Conservation (phyloP, 345 rosid species). For the Geranium brycei region DNA sequence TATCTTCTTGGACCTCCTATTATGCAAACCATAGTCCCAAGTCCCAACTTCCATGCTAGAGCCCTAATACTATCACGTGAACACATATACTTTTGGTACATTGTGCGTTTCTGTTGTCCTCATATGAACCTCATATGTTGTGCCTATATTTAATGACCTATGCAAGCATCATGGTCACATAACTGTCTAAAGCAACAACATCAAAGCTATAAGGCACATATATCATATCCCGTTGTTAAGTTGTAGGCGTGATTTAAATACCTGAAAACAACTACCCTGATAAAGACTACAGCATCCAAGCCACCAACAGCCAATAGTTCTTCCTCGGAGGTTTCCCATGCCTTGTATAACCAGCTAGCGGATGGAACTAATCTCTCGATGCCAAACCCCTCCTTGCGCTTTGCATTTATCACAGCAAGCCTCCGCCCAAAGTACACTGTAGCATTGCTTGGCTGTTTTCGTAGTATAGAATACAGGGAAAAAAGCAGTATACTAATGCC, state of each 20-base stretch:
- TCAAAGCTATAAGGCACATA: too few relatives aligned
- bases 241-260: slow-evolving; percentile 14
- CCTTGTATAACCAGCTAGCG: slow-evolving; percentile 76
- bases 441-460: slow-evolving; percentile 66
- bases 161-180: too few relatives aligned
- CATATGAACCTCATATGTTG: too few relatives aligned
- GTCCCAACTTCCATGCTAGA: too few relatives aligned
- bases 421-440: slow-evolving; percentile 63
- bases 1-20: too few relatives aligned
- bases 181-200: too few relatives aligned
- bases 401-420: slow-evolving; percentile 26
- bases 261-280: slow-evolving; percentile 74
- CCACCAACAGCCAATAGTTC: slow-evolving; percentile 66
- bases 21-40: too few relatives aligned
- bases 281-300: slow-evolving; percentile 71
- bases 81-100: too few relatives aligned
- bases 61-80: too few relatives aligned
- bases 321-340: slow-evolving; percentile 75
- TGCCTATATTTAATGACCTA: too few relatives aligned
- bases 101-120: too few relatives aligned
- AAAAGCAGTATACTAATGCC: slow-evolving; percentile 50
- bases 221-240: not conserved
- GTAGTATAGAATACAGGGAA: slow-evolving; percentile 55
- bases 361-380: slow-evolving; percentile 75
- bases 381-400: slow-evolving; percentile 28